Evolutionary conservation across 2,329 filamentous ascomycete genomes (phyloP).

Genomic region (Rhexocercosporidium sp.): DNA sequence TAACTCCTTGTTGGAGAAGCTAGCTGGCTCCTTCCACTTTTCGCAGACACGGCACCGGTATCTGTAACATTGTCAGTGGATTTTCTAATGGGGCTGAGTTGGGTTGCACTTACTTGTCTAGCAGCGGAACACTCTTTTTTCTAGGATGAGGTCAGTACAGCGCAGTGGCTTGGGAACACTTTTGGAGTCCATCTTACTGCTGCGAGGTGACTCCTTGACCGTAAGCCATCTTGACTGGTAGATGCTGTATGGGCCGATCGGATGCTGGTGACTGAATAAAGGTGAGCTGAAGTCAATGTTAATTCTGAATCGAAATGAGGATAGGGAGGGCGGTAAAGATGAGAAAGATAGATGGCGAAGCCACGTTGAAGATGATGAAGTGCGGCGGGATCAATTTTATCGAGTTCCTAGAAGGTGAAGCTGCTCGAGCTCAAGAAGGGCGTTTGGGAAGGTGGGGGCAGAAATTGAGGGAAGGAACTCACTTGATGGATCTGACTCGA

Average conservation of each 20-base stretch:
- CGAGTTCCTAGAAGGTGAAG: background rate
- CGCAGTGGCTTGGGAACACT: background rate
- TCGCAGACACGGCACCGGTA: constrained; percentile 54
- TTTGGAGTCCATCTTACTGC: background rate
- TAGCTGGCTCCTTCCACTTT: constrained; percentile 44
- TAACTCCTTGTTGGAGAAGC: constrained; percentile 55
- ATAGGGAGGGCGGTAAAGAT: background rate
- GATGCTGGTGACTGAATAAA: background rate
- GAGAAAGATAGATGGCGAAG: background rate
- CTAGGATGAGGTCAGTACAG: background rate
- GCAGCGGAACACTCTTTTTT: background rate
- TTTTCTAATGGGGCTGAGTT: background rate
- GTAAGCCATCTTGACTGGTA: background rate
- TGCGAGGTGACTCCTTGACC: background rate
- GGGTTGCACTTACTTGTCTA: constrained; percentile 1
- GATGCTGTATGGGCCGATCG: background rate
- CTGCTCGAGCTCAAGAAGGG: background rate
- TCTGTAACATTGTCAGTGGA: constrained; percentile 39
- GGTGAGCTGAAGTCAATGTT: background rate
- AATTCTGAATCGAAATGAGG: background rate
- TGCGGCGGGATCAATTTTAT: no score
- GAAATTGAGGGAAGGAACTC: background rate
- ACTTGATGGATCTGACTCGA: background rate
- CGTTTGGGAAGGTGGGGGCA: background rate
- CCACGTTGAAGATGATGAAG: no score